These are phyloP conservation scores for Ustilago sp. DNA, from an alignment of 1,284 basidiomycete genomes.

Conservation along the genomic window DNA sequence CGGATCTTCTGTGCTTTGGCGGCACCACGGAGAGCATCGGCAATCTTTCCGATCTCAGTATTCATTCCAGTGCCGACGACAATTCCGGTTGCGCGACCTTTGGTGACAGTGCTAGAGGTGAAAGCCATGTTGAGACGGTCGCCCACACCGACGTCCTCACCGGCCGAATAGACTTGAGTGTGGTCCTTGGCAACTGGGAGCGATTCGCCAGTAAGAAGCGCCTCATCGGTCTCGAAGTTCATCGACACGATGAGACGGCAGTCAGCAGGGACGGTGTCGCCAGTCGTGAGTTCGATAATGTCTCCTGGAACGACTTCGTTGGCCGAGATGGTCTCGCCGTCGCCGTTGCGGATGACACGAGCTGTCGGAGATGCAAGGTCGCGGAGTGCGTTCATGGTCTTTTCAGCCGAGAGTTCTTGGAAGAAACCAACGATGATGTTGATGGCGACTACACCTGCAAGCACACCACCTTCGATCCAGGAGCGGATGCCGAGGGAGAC, in stretches of 20 bases:
- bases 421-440: constrained; percentile 73
- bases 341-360: constrained; percentile 74
- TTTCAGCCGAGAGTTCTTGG: constrained; percentile 75
- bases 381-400: constrained; percentile 75
- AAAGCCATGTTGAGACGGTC: constrained; percentile 76
- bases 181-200: constrained; percentile 76
- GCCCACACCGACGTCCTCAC: constrained; percentile 71
- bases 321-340: constrained; percentile 74
- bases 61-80: constrained; percentile 77
- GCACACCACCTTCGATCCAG: constrained; percentile 77
- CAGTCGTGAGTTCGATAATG: constrained; percentile 67
- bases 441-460: constrained; percentile 76
- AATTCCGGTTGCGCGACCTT: constrained; percentile 76
- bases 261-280: constrained; percentile 67
- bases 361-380: constrained; percentile 77
- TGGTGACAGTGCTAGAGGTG: constrained; percentile 76
- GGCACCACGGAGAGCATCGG: constrained; percentile 64
- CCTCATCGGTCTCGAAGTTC: constrained; percentile 74
- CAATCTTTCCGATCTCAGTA: constrained; percentile 68
- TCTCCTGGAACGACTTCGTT: constrained; percentile 75
- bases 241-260: constrained; percentile 65
- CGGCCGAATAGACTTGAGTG: constrained; percentile 46
- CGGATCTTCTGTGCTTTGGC: constrained; percentile 63
- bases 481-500: constrained; percentile 75
- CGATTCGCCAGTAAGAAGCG: constrained; percentile 78